Base-by-base conservation (phyloP, 192 early-diverging fungal genomes). In the Coemansia nantahalensis region DNA sequence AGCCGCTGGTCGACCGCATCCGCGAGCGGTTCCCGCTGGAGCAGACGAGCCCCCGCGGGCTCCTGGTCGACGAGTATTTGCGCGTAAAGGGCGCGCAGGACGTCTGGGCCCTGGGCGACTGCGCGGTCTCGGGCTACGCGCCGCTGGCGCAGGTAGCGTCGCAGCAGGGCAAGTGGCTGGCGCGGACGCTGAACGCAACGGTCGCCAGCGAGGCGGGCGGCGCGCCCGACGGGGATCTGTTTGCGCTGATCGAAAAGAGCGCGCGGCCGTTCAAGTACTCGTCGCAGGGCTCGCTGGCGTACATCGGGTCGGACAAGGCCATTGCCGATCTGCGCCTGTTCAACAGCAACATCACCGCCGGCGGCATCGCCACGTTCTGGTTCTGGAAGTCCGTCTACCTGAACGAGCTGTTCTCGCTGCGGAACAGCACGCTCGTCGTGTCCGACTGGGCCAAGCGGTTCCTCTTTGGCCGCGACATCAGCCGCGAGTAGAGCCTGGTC, bases 371-470 rank as follows among this genome's bases (percentile, higher is more conserved):
- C 24, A 86, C 84, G 9, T 90, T 82, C 65, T 80, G 86, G 57
- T 88, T 88, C 80, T 87, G 85, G 87, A 80, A 85, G 54, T 84
- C 83, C 6, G 86, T 82, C 9, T 87, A 86, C 55, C 54, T 89
- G 24, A 83, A 77, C 56, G 86, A 87, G 74, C 80, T 94, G 41
- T 94, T 93, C 64, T 88, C 90, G 30, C 65, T 87, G 50, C 82
- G 92, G 54, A 97, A 95, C 79, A 62, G 81, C 28, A 65, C 81
- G 37, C 79, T 91, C 49, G 94, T 97, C 38, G 79, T 83, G 3
- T 86, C 86, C 32, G 94, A 97, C 74, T 97, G 94, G 92, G 71
- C 82, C 62, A 97, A 95, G 78, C 87, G 89, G 55, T 88, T 75
- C 39, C 52, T 90, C 23, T 95, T 94, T 82, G 94, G 94, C 22